Evolutionary conservation across 2,329 filamentous ascomycete genomes (phyloP).

Genomic region (Cytospora chrysosperma): DNA sequence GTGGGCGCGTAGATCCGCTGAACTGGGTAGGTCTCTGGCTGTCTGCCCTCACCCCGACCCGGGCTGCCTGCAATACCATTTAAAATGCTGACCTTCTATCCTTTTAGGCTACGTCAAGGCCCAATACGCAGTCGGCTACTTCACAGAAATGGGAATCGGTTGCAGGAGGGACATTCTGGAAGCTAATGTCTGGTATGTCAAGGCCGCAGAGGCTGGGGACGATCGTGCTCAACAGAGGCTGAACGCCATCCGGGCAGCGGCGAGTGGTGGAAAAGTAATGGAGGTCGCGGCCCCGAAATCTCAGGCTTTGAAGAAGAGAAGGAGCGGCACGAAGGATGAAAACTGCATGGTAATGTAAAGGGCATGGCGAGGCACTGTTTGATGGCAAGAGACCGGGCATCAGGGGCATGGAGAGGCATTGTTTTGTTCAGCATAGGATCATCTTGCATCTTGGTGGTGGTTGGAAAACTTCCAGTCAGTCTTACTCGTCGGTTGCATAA

Average conservation of each 20-base stretch:
- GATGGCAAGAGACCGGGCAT: slow-evolving; percentile 18
- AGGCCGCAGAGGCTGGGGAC: slow-evolving; percentile 88
- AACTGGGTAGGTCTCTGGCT: slow-evolving; percentile 64
- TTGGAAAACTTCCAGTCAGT: not conserved
- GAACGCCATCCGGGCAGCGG: slow-evolving; percentile 81
- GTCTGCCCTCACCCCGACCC: not conserved
- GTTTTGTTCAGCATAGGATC: not conserved
- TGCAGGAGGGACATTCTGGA: slow-evolving; percentile 92
- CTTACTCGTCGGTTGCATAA: slow-evolving; percentile 21
- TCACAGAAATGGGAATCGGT: slow-evolving; percentile 97
- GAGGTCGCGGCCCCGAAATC: slow-evolving; percentile 49
- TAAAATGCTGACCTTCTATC: slow-evolving; percentile 22
- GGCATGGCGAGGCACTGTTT: slow-evolving; percentile 2
- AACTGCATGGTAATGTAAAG: slow-evolving; percentile 60
- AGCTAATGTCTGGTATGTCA: slow-evolving; percentile 98
- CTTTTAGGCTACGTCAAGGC: slow-evolving; percentile 64
- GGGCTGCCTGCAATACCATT: not conserved
- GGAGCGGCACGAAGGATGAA: slow-evolving; percentile 46
- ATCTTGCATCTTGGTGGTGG: too few relatives aligned
- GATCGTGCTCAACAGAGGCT: slow-evolving; percentile 85
- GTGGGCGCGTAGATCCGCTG: slow-evolving; percentile 86
- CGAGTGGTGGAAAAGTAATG: slow-evolving; percentile 59
- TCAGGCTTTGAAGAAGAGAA: slow-evolving; percentile 51
- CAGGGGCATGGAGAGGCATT: not conserved
- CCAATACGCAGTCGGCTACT: slow-evolving; percentile 95